A percentile compares a stretch with the other conserved stretches of the same genome.
Conservation (phyloP, 1,284 basidiomycete species). For the Pholiota adiposa region DNA sequence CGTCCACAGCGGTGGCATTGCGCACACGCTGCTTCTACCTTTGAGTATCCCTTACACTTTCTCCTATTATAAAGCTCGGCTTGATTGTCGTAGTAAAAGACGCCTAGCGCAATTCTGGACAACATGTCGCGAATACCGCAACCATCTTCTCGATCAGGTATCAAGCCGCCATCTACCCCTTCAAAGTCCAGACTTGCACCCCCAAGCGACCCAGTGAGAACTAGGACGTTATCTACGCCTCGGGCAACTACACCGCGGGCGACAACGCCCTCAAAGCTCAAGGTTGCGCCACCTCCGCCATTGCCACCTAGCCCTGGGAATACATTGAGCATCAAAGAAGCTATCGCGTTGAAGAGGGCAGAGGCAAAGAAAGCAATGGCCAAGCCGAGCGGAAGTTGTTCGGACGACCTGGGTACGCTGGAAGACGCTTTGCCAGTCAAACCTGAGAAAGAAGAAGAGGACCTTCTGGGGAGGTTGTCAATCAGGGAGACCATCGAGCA, state of each 20-base stretch:
- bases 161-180: slow-evolving; percentile 42
- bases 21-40: neutral
- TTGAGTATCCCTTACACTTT: neutral
- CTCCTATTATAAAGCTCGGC: too few relatives aligned
- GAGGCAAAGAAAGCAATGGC: slow-evolving; percentile 66
- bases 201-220: slow-evolving; percentile 26
- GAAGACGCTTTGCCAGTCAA: slow-evolving; percentile 51
- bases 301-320: slow-evolving; percentile 20
- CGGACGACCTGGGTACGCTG: slow-evolving; percentile 38
- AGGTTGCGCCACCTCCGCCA: slow-evolving; percentile 11
- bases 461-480: slow-evolving; percentile 69
- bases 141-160: slow-evolving; percentile 39
- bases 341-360: slow-evolving; percentile 74
- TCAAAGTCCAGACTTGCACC: slow-evolving; percentile 27
- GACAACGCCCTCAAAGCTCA: slow-evolving; percentile 37
- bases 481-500: slow-evolving; percentile 77
- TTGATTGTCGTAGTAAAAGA: too few relatives aligned
- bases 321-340: slow-evolving; percentile 67
- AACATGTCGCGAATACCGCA: slow-evolving; percentile 56
- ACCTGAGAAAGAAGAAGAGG: slow-evolving; percentile 46
- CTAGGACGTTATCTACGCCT: slow-evolving; percentile 38
- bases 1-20: neutral
- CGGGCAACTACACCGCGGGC: slow-evolving; percentile 41
- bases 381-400: slow-evolving; percentile 26
- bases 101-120: too few relatives aligned